Base-by-base conservation (phyloP, 768 basidiomycete genomes). In the Boletus tylopilopsis region DNA sequence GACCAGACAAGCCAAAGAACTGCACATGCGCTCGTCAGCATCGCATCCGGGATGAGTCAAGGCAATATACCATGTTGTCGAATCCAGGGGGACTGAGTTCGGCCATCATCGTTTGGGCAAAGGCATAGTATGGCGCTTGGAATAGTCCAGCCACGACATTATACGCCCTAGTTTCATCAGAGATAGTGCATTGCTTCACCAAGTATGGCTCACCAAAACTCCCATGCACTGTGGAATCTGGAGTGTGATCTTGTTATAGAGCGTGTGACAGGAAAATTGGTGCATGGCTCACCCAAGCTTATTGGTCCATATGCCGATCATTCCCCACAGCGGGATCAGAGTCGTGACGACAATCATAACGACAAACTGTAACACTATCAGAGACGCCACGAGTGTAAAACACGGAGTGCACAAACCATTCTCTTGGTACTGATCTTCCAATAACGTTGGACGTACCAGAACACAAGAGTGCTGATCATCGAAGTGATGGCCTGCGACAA, bases 51-150 rank as follows among this genome's bases (percentile, higher is more conserved):
- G 23, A 33, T n/a, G 43, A 9, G 21, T 35, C 21, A 2, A 21
- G 1, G 21, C 4, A 13, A 45, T 60, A 15, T 49, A 77, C 79
- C 80, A 81, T 90, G 61, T 90, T 89, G 57, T 93, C 90, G 60
- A 88, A 93, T 1, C 90, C 91, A 1, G 88, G 86, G 12, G 90
- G 90, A 6, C 86, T 82, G 13, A 94, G 78, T 65, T 94, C 91
- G 0, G 87, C 86, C 87, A 90, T 90, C 85, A 89, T 87, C 0
- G 87, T 90, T 62, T 88, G 84, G 4, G 88, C 82, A 63, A 86
- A 90, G 1, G 91, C 87, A 62, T 89, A 93, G 68, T 90, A 94
- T 0, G 90, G 90, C 1, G 86, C 86, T 70, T 91, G 86, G 75
- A 90, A 90, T 10, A 91, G 66, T 12, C 89, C 88, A 56, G 85